phyloP scores from a whole-genome alignment of 768 basidiomycete genomes.

The Clitopilus hobsonii region DNA sequence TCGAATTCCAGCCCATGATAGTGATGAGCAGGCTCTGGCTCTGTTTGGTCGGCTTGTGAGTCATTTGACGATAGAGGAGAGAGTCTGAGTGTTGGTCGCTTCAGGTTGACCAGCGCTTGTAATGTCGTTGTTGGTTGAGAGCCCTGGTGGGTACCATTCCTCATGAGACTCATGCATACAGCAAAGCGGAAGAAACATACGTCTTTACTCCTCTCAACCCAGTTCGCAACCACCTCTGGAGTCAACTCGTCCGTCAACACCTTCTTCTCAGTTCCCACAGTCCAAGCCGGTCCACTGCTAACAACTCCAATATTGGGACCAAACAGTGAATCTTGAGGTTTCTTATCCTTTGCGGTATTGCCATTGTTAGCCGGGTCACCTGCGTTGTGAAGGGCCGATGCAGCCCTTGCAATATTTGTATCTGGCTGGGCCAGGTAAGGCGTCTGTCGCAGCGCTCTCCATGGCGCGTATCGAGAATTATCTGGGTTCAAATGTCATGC shows the following conservation, averaged over 20 bases:
- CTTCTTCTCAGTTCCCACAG: conserved; percentile 58
- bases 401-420: conserved; percentile 40
- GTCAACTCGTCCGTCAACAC: conserved; percentile 67
- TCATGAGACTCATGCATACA: neutral
- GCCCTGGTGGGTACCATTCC: conserved; percentile 33
- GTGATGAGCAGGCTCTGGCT: conserved; percentile 27
- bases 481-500: conserved; percentile 19
- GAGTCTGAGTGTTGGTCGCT: conserved; percentile 80
- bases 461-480: conserved; percentile 46
- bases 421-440: conserved; percentile 49
- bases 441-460: conserved; percentile 49
- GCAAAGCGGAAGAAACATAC: conserved; percentile 34
- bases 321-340: conserved; percentile 78
- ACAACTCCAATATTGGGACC: conserved; percentile 87
- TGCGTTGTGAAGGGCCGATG: conserved; percentile 41
- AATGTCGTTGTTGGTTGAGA: conserved; percentile 88
- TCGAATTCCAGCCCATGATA: conserved; percentile 83
- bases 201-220: conserved; percentile 88
- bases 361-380: conserved; percentile 13
- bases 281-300: conserved; percentile 67
- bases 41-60: conserved; percentile 31
- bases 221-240: conserved; percentile 72
- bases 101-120: conserved; percentile 92
- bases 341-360: conserved; percentile 39
- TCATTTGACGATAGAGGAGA: conserved; percentile 42